phyloP scores from a whole-genome alignment of 2,329 filamentous ascomycete species.

The Colletotrichum orbiculare region DNA sequence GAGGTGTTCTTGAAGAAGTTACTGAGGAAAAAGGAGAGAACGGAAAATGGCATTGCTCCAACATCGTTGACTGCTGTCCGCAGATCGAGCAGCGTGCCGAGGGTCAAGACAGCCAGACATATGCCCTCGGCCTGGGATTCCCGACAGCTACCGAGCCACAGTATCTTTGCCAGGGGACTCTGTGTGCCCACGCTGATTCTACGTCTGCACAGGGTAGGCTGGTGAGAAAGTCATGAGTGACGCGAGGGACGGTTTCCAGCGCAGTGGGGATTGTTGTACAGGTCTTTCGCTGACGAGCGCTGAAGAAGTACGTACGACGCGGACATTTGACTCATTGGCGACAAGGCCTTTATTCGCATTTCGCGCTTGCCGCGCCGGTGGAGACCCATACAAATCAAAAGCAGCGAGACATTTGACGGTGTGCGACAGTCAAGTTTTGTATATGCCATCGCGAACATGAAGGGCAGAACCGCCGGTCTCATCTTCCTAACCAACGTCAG shows the following conservation, averaged over 20 bases:
- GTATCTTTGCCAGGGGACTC: not conserved
- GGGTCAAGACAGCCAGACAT: conserved; percentile 9
- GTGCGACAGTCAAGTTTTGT: not conserved
- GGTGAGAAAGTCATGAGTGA: conserved; percentile 10
- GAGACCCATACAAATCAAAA: not conserved
- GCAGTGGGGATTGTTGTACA: no score
- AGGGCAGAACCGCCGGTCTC: no score
- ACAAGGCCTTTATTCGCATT: conserved; percentile 9
- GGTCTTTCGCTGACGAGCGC: conserved; percentile 24
- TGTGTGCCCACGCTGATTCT: conserved; percentile 11
- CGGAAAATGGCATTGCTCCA: no score
- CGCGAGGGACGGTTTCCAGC: conserved; percentile 1
- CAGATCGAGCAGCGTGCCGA: conserved; percentile 30
- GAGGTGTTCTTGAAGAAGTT: no score
- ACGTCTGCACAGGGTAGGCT: conserved; percentile 12
- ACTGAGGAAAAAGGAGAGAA: no score
- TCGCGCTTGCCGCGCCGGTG: conserved; percentile 32
- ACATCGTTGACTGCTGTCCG: not conserved
- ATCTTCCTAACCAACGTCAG: no score
- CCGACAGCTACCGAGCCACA: conserved; percentile 28
- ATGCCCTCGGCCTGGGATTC: conserved; percentile 28
- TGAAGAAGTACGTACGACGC: conserved; percentile 32
- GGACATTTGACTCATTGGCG: conserved; percentile 29
- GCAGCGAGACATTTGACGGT: conserved; percentile 1
- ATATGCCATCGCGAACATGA: no score